These are phyloP conservation scores for Phaseolus lunatus DNA, from an alignment of 306 rosid genomes.

Conservation along the genomic window DNA sequence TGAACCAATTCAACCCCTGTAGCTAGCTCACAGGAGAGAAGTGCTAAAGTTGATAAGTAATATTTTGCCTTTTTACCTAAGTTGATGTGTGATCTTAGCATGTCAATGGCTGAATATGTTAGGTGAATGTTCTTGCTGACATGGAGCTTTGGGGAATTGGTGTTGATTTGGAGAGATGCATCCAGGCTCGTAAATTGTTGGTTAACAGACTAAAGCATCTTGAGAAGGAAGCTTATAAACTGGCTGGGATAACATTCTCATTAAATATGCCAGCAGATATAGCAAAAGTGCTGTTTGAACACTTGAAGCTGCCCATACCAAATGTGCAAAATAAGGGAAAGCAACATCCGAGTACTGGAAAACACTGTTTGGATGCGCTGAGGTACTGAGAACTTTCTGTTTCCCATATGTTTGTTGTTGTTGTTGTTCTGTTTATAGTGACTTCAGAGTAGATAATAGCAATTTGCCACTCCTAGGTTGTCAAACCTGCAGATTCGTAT, in stretches of 20 bases:
- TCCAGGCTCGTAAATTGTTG: constrained; percentile 82
- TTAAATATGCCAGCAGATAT: constrained; percentile 83
- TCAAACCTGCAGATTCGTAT: constrained; percentile 1
- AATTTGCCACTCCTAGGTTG: background rate
- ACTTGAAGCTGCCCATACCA: constrained; percentile 86
- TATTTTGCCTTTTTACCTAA: background rate
- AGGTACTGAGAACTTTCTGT: constrained; percentile 60
- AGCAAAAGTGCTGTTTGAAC: constrained; percentile 79
- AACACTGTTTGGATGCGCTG: constrained; percentile 86
- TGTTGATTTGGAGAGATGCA: constrained; percentile 90
- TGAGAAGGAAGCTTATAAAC: constrained; percentile 88
- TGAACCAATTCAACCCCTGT: background rate
- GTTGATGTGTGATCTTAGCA: background rate
- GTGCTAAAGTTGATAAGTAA: background rate
- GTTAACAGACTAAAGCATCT: constrained; percentile 76
- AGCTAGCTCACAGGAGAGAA: background rate
- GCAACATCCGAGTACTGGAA: constrained; percentile 90
- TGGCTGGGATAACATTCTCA: constrained; percentile 88
- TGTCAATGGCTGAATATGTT: constrained; percentile 28
- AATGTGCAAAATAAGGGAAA: constrained; percentile 77
- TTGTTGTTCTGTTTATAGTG: constrained; percentile 28
- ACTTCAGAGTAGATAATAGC: constrained; percentile 20
- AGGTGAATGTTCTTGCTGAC: constrained; percentile 95
- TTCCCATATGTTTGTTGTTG: constrained; percentile 28
- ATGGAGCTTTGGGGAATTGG: constrained; percentile 98